phyloP scores from a whole-genome alignment of 2,329 filamentous ascomycete species.

The Hymenoscyphus albidus region DNA sequence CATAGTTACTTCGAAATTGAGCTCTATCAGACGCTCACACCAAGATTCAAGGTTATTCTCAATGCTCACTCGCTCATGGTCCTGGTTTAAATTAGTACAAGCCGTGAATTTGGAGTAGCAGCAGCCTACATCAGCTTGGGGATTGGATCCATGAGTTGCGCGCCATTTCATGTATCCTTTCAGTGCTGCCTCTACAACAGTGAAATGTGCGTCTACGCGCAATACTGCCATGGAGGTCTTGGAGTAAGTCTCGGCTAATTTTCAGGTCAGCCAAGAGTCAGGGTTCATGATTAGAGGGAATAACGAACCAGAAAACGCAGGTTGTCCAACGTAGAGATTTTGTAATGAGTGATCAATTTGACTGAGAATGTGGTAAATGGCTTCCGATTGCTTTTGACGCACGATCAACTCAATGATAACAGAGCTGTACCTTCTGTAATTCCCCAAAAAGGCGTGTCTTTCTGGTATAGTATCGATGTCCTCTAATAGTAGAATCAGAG shows the following conservation, averaged over 20 bases:
- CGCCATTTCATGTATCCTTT: constrained; percentile 87
- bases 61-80: constrained; percentile 52
- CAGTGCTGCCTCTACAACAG: constrained; percentile 80
- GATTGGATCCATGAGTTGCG: constrained; percentile 46
- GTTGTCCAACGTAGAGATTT: constrained; percentile 68
- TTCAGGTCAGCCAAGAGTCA: constrained; percentile 27
- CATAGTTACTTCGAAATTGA: constrained; percentile 57
- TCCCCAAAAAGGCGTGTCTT: constrained; percentile 89
- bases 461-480: constrained; percentile 95
- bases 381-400: constrained; percentile 75
- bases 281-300: constrained; percentile 5
- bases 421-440: constrained; percentile 87
- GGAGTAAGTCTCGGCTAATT: constrained; percentile 52
- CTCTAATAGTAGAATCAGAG: constrained; percentile 77
- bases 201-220: constrained; percentile 82
- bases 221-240: constrained; percentile 72
- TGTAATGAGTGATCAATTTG: constrained; percentile 71
- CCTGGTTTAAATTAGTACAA: constrained; percentile 29
- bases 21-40: constrained; percentile 67
- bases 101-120: constrained; percentile 15
- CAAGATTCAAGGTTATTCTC: constrained; percentile 65
- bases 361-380: constrained; percentile 80
- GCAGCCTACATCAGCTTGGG: constrained; percentile 39
- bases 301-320: constrained; percentile 60
- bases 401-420: constrained; percentile 86